Evolutionary conservation across 2,329 filamentous ascomycete species (phyloP).

Genomic region (Fusarium vanettenii): DNA sequence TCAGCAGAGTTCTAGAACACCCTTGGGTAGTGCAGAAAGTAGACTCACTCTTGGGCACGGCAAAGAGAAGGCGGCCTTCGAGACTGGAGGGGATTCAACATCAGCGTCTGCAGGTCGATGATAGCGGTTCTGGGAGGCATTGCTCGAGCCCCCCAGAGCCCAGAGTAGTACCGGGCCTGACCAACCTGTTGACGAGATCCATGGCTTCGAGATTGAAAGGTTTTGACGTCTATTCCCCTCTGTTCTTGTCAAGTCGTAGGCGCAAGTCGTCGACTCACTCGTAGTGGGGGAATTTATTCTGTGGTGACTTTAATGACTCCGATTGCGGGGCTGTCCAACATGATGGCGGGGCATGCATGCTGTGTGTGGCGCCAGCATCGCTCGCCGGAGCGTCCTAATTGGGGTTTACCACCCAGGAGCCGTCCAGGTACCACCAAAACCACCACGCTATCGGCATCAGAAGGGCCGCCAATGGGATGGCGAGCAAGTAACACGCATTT

Average conservation of each 20-base stretch:
- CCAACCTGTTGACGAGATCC: constrained; percentile 67
- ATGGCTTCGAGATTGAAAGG: constrained; percentile 46
- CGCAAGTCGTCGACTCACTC: constrained; percentile 3
- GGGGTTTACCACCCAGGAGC: constrained; percentile 9
- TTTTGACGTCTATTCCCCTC: constrained; percentile 4
- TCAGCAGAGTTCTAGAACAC: constrained; percentile 30
- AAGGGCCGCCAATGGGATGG: constrained; percentile 35
- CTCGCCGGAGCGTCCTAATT: constrained; percentile 22
- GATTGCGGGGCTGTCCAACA: constrained; percentile 41
- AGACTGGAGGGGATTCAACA: constrained; percentile 65
- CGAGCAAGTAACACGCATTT: constrained; percentile 34
- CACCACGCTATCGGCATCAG: constrained; percentile 18
- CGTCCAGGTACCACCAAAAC: constrained; percentile 26
- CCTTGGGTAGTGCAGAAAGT: neutral
- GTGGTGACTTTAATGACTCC: constrained; percentile 40
- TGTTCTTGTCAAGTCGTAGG: constrained; percentile 13
- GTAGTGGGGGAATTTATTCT: constrained; percentile 40
- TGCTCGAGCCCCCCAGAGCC: neutral
- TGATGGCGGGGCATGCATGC: constrained; percentile 38
- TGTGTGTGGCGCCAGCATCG: constrained; percentile 22
- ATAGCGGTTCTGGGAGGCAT: neutral
- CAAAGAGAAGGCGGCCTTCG: constrained; percentile 93
- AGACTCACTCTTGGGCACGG: constrained; percentile 94
- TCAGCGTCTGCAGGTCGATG: constrained; percentile 27
- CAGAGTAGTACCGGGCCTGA: constrained; percentile 28